Conservation (phyloP, 192 early-diverging fungal genomes). For the Rhizoclosmatium globosum region DNA sequence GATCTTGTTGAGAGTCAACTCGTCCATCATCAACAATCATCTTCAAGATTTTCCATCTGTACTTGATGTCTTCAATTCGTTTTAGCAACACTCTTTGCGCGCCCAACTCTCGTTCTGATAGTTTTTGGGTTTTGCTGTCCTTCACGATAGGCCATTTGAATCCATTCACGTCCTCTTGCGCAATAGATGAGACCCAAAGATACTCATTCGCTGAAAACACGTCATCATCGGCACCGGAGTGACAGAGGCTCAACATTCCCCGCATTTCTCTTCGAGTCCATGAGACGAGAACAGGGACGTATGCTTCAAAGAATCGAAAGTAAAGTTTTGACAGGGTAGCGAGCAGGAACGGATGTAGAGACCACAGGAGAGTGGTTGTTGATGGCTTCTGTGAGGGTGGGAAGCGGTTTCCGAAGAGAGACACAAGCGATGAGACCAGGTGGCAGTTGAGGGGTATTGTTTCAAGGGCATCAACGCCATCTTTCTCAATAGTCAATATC, state of each 20-base stretch:
- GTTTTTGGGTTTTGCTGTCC: not conserved
- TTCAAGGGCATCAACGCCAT: not conserved
- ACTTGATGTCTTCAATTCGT: not conserved
- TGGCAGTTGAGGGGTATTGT: not conserved
- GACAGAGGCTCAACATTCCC: slow-evolving; percentile 12
- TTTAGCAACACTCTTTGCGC: not conserved
- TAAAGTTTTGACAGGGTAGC: not conserved
- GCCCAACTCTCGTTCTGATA: not conserved
- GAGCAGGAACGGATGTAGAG: slow-evolving; percentile 6
- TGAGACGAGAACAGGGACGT: not conserved
- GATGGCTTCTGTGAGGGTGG: not conserved
- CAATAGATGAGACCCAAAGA: slow-evolving; percentile 3
- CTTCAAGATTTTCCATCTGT: not conserved
- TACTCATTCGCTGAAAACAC: not conserved
- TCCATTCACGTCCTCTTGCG: not conserved
- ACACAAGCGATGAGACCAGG: not conserved
- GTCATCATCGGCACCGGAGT: not conserved
- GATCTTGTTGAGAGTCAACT: too few species aligned
- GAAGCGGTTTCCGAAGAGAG: too few species aligned
- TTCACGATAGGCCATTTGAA: not conserved
- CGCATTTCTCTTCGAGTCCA: slow-evolving; percentile 1
- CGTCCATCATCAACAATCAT: not conserved
- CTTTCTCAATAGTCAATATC: not conserved
- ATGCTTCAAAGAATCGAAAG: not conserved
- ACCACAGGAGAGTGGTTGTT: not conserved